Base-by-base conservation (phyloP, 208 protist species). In the Acanthamoeba royreba region DNA sequence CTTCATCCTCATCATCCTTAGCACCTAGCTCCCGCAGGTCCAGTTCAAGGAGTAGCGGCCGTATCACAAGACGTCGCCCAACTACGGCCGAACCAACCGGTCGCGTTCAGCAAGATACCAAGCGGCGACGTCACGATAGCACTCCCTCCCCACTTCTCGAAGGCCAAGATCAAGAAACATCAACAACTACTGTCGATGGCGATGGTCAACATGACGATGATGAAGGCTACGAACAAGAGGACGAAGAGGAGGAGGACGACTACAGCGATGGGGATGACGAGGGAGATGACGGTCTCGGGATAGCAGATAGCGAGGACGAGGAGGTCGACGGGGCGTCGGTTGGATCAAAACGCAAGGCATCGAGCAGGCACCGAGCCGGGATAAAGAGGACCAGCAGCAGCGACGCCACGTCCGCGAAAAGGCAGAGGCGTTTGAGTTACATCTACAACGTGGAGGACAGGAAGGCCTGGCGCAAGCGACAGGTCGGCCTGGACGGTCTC, bases 381-480 rank as follows among this genome's bases (percentile, higher is more conserved):
- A n/a, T n/a, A 38, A 42, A 13, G 63, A 74, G 25, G 63, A 83
- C n/a, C 17, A 45, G 28, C 15, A 47, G 28, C 35, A 47, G 28
- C 42, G 28, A 11, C 17, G 17, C 63, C 13, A 4, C 22, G 8
- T 17, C 9, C 5, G 63, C 42, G 22, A 83, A 49, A 15, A 45
- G 72, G 42, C 28, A n/a, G n/a, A n/a, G 72, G 72, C 72, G 72
- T 13, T 25, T 49, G 42, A 83, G 40, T 43, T 83, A 83, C 72
- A 83, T 35, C 42, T 83, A 83, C 72, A 83, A 83, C 72, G 72
- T 83, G 15, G 72, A 83, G 4, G 72, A 83, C 22, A 35, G 72
- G 9, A 83, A 83, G 40, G 72, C 72, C 72, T 83, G 72, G 72
- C 72, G 72, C 72, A 83, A 83, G 72, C 35, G 72, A 19, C 72